Conservation (phyloP, 2,329 filamentous ascomycete species). For the Pestalotiopsis sp. region DNA sequence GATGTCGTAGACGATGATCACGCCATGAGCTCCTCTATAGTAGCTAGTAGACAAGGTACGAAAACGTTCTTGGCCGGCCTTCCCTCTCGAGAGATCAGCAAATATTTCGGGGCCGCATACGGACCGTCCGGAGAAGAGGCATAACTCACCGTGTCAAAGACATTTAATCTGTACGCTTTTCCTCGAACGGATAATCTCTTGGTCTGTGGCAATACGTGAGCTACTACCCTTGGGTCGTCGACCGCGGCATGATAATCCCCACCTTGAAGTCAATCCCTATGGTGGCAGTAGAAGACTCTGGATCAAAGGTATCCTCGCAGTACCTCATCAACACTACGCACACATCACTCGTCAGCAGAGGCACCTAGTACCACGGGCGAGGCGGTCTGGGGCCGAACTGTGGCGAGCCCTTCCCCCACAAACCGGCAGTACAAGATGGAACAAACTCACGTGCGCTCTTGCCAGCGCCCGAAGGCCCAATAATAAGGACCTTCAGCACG, state of each 20-base stretch:
- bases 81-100: not conserved
- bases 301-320: constrained; percentile 60
- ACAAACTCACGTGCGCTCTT: constrained; percentile 54
- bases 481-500: constrained; percentile 56
- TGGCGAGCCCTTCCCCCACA: not conserved
- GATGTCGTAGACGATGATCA: constrained; percentile 53
- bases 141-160: constrained; percentile 46
- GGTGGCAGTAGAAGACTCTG: constrained; percentile 55
- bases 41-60: constrained; percentile 53
- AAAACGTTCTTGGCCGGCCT: constrained; percentile 51
- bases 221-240: not conserved
- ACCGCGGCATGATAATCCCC: constrained; percentile 13
- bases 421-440: not conserved
- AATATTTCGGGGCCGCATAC: not conserved
- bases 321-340: constrained; percentile 53
- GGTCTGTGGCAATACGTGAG: constrained; percentile 35
- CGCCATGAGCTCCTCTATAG: constrained; percentile 52
- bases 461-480: constrained; percentile 58
- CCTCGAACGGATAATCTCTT: constrained; percentile 56
- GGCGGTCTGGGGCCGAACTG: not conserved
- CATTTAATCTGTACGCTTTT: constrained; percentile 52
- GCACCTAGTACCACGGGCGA: not conserved
- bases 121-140: not conserved
- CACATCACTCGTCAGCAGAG: not conserved
- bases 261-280: constrained; percentile 63